These are phyloP conservation scores for Berberis thunbergii DNA, from an alignment of 164 flowering plant genomes.

Conservation along the genomic window DNA sequence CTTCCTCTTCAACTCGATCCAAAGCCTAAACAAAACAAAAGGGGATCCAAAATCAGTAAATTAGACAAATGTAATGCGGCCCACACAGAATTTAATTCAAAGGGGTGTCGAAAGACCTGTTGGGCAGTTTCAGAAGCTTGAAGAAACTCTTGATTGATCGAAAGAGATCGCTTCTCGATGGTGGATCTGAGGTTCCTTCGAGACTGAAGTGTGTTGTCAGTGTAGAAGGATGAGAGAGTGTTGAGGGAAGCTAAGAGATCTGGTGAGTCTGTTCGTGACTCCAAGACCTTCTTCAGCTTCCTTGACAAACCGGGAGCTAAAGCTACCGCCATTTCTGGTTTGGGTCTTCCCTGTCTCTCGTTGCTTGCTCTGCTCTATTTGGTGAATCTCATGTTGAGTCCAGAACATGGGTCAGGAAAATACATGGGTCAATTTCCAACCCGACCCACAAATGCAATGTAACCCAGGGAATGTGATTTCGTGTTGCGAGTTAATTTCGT, in stretches of 20 bases:
- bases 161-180: conserved; percentile 69
- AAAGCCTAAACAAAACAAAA: conserved; percentile 40
- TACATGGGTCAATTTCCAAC: no score
- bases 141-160: conserved; percentile 77
- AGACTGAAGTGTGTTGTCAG: conserved; percentile 65
- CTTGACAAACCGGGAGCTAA: conserved; percentile 46
- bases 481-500: no score
- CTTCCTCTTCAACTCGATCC: conserved; percentile 93
- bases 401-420: no score
- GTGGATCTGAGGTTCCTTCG: conserved; percentile 91
- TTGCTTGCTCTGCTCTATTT: no score
- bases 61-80: background rate
- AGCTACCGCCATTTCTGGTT: conserved; percentile 21
- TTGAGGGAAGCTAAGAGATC: conserved; percentile 73
- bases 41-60: background rate
- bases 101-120: conserved; percentile 24
- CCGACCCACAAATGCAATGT: no score
- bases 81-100: no score
- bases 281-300: conserved; percentile 33
- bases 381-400: no score
- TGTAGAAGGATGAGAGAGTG: conserved; percentile 77
- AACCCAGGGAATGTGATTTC: no score
- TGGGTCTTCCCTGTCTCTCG: no score
- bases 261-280: conserved; percentile 74
- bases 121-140: conserved; percentile 62